phyloP scores from a whole-genome alignment of 352 stramenopile species.

The Phytophthora melonis region DNA sequence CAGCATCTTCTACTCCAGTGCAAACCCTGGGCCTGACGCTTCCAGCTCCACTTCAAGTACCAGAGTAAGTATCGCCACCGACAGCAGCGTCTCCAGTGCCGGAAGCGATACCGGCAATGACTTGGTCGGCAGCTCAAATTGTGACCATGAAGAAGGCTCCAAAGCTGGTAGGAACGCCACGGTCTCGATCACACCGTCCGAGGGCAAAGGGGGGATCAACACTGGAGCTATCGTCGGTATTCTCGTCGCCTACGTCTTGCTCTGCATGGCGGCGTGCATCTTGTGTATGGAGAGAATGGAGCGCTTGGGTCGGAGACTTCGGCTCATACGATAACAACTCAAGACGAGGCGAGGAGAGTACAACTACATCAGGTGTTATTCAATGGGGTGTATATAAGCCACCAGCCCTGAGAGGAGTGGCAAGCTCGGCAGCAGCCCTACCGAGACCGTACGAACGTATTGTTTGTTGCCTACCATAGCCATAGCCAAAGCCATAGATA shows the following conservation, averaged over 20 bases:
- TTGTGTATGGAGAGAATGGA: conserved; percentile 35
- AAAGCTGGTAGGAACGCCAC: conserved; percentile 4
- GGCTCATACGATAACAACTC: conserved; percentile 12
- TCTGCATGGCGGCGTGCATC: conserved; percentile 22
- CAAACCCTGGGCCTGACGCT: not conserved
- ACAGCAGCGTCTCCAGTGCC: not conserved
- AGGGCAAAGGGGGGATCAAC: conserved; percentile 21
- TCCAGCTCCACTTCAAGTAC: conserved; percentile 3
- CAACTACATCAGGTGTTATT: conserved; percentile 44
- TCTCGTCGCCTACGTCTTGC: conserved; percentile 27
- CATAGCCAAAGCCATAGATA: not conserved
- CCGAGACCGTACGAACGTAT: conserved; percentile 27
- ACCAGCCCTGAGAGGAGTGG: conserved; percentile 21
- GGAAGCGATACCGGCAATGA: not conserved
- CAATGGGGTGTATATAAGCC: conserved; percentile 30
- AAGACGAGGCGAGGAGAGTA: conserved; percentile 21
- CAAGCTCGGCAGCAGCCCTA: conserved; percentile 22
- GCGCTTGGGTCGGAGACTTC: conserved; percentile 10
- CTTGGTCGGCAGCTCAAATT: not conserved
- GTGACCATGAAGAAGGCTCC: conserved; percentile 8
- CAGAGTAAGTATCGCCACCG: not conserved
- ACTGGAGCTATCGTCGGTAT: conserved; percentile 32
- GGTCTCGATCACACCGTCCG: conserved; percentile 1
- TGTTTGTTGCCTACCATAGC: conserved; percentile 7
- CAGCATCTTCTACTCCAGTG: conserved; percentile 23